phyloP scores from a whole-genome alignment of 1,284 basidiomycete species.

The Rhodotorula sp. region DNA sequence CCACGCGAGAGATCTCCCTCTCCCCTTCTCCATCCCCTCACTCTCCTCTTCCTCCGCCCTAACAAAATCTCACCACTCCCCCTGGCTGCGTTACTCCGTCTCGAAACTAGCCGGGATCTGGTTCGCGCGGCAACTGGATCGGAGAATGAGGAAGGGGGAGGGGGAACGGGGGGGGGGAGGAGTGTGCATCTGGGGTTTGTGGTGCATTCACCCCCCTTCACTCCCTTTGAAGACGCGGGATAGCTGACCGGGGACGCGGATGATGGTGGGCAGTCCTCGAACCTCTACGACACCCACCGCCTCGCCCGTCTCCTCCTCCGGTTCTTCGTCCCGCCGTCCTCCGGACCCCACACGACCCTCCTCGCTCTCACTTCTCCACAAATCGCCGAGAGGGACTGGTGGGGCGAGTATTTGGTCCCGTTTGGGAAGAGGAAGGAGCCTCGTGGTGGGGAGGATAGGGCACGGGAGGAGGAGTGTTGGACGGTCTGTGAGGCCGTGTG shows the following conservation, averaged over 20 bases:
- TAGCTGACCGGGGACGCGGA: background rate
- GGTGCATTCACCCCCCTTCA: background rate
- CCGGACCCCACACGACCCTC: conserved; percentile 21
- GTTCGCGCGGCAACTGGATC: conserved; percentile 29
- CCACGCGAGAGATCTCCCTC: conserved; percentile 11
- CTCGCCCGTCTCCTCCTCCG: background rate
- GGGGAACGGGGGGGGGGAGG: conserved; percentile 8
- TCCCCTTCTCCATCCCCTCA: conserved; percentile 21
- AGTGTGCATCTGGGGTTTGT: conserved; percentile 31
- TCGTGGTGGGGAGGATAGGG: conserved; percentile 12
- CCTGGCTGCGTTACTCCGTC: conserved; percentile 26
- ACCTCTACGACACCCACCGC: conserved; percentile 17
- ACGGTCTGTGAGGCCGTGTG: conserved; percentile 15
- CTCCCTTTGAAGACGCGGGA: too few relatives aligned
- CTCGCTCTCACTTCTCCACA: conserved; percentile 9
- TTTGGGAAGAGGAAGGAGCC: conserved; percentile 17
- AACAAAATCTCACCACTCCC: conserved; percentile 15
- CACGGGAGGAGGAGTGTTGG: conserved; percentile 23
- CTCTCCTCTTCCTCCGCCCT: conserved; percentile 19
- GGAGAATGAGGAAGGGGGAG: background rate
- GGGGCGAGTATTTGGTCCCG: conserved; percentile 31
- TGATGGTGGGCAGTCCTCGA: background rate
- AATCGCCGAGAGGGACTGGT: background rate
- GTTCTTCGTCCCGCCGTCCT: conserved; percentile 18
- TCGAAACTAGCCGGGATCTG: conserved; percentile 22